Percentiles rank a stretch among this genome's conserved stretches.
Conservation (phyloP, 345 rosid genomes). For the Litchi chinensis region DNA sequence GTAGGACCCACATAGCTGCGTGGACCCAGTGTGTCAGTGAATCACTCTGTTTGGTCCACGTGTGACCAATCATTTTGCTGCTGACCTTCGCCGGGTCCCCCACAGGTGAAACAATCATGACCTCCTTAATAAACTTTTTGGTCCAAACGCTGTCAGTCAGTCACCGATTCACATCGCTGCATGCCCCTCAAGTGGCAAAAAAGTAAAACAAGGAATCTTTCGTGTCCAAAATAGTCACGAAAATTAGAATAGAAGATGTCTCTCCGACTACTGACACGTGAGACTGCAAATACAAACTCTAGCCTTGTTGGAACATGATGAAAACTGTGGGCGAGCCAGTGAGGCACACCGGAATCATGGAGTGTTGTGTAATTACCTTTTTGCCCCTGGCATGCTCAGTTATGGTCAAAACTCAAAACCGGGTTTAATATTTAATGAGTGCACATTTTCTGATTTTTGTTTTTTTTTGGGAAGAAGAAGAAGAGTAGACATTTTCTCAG, state of each 20-base stretch:
- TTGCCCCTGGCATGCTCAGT: background rate
- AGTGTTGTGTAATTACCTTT: background rate
- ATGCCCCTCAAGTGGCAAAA: background rate
- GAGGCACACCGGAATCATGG: background rate
- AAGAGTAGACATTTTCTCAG: background rate
- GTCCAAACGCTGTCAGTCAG: background rate
- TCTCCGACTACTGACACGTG: background rate
- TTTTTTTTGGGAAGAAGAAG: no score
- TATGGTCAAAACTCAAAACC: background rate
- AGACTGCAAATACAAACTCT: background rate
- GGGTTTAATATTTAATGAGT: background rate
- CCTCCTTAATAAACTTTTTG: background rate
- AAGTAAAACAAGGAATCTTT: background rate
- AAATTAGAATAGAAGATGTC: no score
- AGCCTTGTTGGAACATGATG: background rate
- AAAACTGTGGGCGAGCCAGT: background rate
- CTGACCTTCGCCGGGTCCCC: conserved; percentile 4
- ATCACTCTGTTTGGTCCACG: conserved; percentile 23
- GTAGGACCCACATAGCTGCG: conserved; percentile 28
- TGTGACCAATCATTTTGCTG: conserved; percentile 25
- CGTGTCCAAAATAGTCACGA: background rate
- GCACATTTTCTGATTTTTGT: background rate
- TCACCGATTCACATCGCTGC: background rate
- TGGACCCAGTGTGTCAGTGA: conserved; percentile 38
- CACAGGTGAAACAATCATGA: conserved; percentile 17